Conservation (phyloP, 306 rosid species). For the Sicyos edulis region DNA sequence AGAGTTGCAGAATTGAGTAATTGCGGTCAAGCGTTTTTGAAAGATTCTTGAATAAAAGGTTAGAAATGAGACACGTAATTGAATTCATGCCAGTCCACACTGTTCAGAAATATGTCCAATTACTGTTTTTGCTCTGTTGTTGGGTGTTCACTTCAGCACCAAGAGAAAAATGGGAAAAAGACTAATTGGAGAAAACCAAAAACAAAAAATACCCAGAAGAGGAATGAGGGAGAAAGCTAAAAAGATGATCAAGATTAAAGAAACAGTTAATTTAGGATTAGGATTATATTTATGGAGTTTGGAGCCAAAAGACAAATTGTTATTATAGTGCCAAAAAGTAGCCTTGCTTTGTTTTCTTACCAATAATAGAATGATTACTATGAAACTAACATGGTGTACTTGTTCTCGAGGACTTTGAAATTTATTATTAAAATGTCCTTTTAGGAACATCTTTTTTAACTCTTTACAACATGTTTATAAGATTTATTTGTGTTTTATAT, state of each 20-base stretch:
- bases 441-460: no score
- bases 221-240: not conserved
- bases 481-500: no score
- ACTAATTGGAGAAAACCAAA: not conserved
- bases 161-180: not conserved
- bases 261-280: not conserved
- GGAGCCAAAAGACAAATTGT: not conserved
- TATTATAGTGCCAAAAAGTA: not conserved
- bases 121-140: no score
- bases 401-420: no score
- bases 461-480: no score
- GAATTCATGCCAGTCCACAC: conserved; percentile 30
- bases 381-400: no score
- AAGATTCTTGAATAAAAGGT: conserved; percentile 46
- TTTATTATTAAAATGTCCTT: no score
- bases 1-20: conserved; percentile 24
- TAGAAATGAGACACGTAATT: conserved; percentile 50
- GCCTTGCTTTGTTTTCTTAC: not conserved
- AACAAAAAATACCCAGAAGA: not conserved
- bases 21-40: conserved; percentile 17
- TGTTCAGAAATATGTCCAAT: not conserved
- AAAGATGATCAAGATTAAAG: not conserved
- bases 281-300: conserved; percentile 5
- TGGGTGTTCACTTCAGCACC: not conserved
- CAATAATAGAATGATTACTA: conserved; percentile 11